Percentiles rank a stretch among this genome's conserved stretches.
These are phyloP conservation scores for Aphanomyces stellatus DNA, from an alignment of 352 stramenopile genomes.

Conservation along the genomic window DNA sequence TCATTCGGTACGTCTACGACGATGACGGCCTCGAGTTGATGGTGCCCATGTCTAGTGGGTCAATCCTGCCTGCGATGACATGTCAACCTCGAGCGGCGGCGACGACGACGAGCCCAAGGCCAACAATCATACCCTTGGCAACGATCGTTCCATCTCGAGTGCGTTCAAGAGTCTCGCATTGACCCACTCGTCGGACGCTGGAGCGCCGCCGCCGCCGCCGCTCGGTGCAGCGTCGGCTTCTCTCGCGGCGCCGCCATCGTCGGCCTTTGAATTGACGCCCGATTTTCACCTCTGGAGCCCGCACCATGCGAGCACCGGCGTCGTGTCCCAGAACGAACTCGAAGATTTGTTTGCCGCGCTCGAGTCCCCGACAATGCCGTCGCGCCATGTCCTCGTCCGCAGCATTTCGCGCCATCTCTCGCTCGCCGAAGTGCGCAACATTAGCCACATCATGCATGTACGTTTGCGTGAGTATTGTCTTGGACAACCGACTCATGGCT, in stretches of 20 bases:
- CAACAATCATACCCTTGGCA: neutral
- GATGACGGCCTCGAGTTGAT: neutral
- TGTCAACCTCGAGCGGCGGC: slow-evolving; percentile 17
- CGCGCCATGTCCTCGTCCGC: slow-evolving; percentile 56
- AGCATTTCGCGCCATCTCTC: slow-evolving; percentile 32
- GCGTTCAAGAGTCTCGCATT: slow-evolving; percentile 7
- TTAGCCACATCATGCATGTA: slow-evolving; percentile 50
- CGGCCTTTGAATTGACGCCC: too few relatives aligned
- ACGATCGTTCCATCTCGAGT: neutral
- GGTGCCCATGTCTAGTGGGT: neutral
- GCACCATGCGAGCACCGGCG: neutral
- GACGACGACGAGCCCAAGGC: slow-evolving; percentile 15
- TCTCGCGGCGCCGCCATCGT: neutral
- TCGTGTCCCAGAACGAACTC: slow-evolving; percentile 11
- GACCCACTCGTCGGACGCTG: neutral
- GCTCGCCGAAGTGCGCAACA: slow-evolving; percentile 29
- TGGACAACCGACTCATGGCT: neutral
- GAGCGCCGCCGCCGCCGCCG: too few relatives aligned
- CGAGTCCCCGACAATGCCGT: slow-evolving; percentile 45
- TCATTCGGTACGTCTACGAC: neutral
- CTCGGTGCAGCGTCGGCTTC: too few relatives aligned
- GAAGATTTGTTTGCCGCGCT: slow-evolving; percentile 47
- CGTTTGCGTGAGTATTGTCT: slow-evolving; percentile 4
- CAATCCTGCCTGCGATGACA: slow-evolving; percentile 9
- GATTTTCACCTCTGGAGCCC: too few relatives aligned